These are phyloP conservation scores for Nannochloropsis oceanica DNA, from an alignment of 108 stramenopile species.

Conservation along the genomic window DNA sequence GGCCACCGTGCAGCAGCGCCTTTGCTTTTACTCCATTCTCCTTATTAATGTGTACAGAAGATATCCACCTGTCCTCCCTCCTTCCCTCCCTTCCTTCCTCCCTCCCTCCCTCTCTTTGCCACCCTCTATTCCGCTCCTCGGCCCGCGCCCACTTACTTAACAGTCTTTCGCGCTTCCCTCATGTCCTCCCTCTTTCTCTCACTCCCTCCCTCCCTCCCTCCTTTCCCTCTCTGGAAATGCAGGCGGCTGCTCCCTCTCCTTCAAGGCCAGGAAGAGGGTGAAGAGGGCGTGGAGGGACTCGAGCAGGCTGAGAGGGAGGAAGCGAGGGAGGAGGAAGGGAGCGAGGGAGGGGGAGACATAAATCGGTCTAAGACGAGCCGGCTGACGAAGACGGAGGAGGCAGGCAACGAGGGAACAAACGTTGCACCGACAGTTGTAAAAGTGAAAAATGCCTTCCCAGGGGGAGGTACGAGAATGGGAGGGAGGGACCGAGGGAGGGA, in stretches of 20 bases:
- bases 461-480: background rate
- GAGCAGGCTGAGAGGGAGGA: slow-evolving; percentile 27
- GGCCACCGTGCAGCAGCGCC: too few relatives aligned
- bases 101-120: too few relatives aligned
- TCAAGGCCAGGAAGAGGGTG: slow-evolving; percentile 35
- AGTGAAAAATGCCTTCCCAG: too few relatives aligned
- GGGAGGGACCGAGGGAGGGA: background rate
- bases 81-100: too few relatives aligned
- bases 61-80: too few relatives aligned
- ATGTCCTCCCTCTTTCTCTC: background rate
- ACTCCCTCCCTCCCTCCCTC: background rate
- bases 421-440: background rate
- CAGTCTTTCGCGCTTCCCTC: background rate
- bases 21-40: too few relatives aligned
- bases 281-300: slow-evolving; percentile 49
- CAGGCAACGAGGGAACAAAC: too few relatives aligned
- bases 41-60: too few relatives aligned
- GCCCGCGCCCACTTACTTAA: too few relatives aligned
- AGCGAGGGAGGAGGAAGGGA: background rate
- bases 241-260: too few relatives aligned
- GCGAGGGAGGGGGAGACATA: background rate
- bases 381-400: too few relatives aligned
- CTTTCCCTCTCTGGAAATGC: slow-evolving; percentile 4
- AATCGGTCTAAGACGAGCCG: background rate
- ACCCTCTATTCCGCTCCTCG: too few relatives aligned